A percentile compares a stretch with the other conserved stretches of the same genome.
Conservation (phyloP, 805 yeast genomes). For the Candida corydali region DNA sequence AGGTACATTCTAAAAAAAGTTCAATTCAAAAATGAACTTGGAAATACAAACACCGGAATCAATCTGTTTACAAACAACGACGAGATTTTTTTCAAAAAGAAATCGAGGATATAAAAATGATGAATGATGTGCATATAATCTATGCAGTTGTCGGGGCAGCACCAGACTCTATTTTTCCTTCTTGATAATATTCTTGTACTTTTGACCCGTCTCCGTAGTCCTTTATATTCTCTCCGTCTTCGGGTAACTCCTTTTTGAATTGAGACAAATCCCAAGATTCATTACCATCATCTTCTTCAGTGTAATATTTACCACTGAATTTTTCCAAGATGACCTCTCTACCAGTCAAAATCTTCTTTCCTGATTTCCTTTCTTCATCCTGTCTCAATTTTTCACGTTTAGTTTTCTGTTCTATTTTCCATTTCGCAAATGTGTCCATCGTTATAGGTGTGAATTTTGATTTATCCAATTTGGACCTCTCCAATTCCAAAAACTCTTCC, state of each 20-base stretch:
- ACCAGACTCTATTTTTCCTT: slow-evolving; percentile 8
- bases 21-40: slow-evolving; percentile 22
- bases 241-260: slow-evolving; percentile 53
- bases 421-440: slow-evolving; percentile 67
- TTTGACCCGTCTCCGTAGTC: slow-evolving; percentile 69
- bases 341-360: slow-evolving; percentile 57
- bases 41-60: slow-evolving; percentile 24
- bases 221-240: slow-evolving; percentile 47
- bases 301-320: slow-evolving; percentile 51
- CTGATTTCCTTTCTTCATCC: slow-evolving; percentile 28
- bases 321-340: slow-evolving; percentile 63
- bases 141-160: slow-evolving; percentile 3
- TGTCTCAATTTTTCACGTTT: slow-evolving; percentile 44
- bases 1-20: slow-evolving; percentile 33
- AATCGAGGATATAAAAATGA: slow-evolving; percentile 7
- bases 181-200: slow-evolving; percentile 23
- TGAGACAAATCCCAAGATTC: slow-evolving; percentile 55
- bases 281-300: slow-evolving; percentile 50
- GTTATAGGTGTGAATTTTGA: slow-evolving; percentile 83
- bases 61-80: slow-evolving; percentile 35
- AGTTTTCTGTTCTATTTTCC: slow-evolving; percentile 72
- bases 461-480: slow-evolving; percentile 77
- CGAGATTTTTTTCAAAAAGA: slow-evolving; percentile 22
- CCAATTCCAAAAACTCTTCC: slow-evolving; percentile 94
- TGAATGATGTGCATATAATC: too few relatives aligned